Conservation (phyloP, 768 basidiomycete species). For the Amanita rubescens region DNA sequence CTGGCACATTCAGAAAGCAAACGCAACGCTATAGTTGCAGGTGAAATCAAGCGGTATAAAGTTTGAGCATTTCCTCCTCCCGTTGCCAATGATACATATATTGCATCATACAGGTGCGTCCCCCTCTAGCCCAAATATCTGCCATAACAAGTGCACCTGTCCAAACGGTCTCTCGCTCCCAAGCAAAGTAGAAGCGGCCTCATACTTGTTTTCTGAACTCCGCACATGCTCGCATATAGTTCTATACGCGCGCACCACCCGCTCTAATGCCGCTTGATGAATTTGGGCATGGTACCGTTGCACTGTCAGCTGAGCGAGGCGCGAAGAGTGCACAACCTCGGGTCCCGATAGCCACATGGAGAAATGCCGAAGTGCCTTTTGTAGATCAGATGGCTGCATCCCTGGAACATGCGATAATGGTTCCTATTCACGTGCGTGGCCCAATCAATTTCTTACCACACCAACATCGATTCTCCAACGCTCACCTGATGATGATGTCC, state of each 20-base stretch:
- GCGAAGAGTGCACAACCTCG: constrained; percentile 74
- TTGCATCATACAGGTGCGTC: constrained; percentile 6
- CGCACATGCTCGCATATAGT: constrained; percentile 71
- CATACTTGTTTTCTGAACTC: constrained; percentile 73
- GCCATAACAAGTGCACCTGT: constrained; percentile 62
- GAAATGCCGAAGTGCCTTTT: constrained; percentile 59
- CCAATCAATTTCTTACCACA: neutral
- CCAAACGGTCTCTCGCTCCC: constrained; percentile 83
- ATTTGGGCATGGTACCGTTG: constrained; percentile 60
- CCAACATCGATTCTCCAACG: neutral
- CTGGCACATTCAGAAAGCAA: too few relatives aligned
- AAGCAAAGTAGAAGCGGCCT: constrained; percentile 82
- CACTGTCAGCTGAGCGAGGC: constrained; percentile 66
- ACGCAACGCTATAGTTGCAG: too few relatives aligned
- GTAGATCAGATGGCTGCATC: constrained; percentile 56
- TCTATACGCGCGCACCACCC: constrained; percentile 64
- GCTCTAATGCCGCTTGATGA: constrained; percentile 67
- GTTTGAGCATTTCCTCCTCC: too few relatives aligned
- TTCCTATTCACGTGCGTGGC: constrained; percentile 25
- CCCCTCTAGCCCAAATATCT: constrained; percentile 70
- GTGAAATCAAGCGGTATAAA: too few relatives aligned
- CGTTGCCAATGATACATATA: too few relatives aligned
- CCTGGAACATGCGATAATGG: constrained; percentile 72
- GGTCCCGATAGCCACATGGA: constrained; percentile 79
- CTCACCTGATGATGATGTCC: constrained; percentile 34